Evolutionary conservation across 805 yeast genomes (phyloP).

Genomic region (Saccharomycopsis sp.): DNA sequence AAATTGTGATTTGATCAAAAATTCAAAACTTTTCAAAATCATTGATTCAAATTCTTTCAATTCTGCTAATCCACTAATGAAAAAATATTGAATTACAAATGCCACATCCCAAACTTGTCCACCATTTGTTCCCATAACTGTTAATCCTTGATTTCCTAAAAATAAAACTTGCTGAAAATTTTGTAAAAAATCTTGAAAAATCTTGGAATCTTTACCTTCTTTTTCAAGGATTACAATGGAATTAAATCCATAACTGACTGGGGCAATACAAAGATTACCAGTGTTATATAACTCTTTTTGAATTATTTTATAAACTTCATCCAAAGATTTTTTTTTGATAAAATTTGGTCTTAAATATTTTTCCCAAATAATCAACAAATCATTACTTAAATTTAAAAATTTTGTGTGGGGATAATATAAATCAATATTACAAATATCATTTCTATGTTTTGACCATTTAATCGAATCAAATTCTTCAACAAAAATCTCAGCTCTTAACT

Average conservation of each 20-base stretch:
- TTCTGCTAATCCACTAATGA: slow-evolving; percentile 70
- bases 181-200: slow-evolving; percentile 42
- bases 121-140: slow-evolving; percentile 96
- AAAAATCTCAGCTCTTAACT: slow-evolving; percentile 75
- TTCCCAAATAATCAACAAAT: slow-evolving; percentile 53
- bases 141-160: slow-evolving; percentile 84
- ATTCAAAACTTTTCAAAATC: slow-evolving; percentile 57
- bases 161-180: slow-evolving; percentile 70
- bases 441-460: slow-evolving; percentile 61
- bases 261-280: slow-evolving; percentile 79
- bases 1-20: slow-evolving; percentile 76
- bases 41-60: slow-evolving; percentile 52
- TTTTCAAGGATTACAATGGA: slow-evolving; percentile 54
- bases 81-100: slow-evolving; percentile 75
- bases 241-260: slow-evolving; percentile 81
- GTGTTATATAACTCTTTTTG: slow-evolving; percentile 72
- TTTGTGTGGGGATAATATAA: slow-evolving; percentile 62
- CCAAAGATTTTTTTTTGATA: slow-evolving; percentile 43
- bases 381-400: neutral
- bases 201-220: slow-evolving; percentile 57
- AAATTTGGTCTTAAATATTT: slow-evolving; percentile 66
- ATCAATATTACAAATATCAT: slow-evolving; percentile 85
- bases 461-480: slow-evolving; percentile 49
- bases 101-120: slow-evolving; percentile 97
- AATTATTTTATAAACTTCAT: slow-evolving; percentile 49